These are phyloP conservation scores for Sapria himalayana DNA, from an alignment of 345 rosid genomes.

Conservation along the genomic window DNA sequence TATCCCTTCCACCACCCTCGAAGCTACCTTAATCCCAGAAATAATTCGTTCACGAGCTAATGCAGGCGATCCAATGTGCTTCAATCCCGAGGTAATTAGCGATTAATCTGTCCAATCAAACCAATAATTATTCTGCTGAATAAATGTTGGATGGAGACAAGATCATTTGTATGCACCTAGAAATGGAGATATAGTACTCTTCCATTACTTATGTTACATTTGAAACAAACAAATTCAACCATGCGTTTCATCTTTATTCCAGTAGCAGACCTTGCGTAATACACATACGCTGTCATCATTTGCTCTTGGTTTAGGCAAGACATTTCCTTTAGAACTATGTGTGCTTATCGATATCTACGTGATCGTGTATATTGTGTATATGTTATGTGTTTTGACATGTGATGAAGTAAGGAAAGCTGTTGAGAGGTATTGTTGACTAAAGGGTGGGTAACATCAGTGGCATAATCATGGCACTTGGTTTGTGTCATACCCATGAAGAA, in stretches of 20 bases:
- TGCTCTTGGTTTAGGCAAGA: no score
- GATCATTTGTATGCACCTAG: no score
- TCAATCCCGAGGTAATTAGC: slow-evolving; percentile 20
- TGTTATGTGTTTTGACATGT: background rate
- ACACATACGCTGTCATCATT: no score
- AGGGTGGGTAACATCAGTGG: slow-evolving; percentile 13
- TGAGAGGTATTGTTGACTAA: slow-evolving; percentile 67
- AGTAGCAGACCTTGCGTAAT: no score
- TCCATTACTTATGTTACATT: no score
- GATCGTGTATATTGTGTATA: no score
- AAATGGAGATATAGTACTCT: no score
- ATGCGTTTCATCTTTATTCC: no score
- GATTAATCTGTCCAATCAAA: slow-evolving; percentile 4
- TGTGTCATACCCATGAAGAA: slow-evolving; percentile 23
- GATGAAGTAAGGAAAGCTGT: slow-evolving; percentile 16
- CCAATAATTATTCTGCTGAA: background rate
- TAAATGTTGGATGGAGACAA: background rate
- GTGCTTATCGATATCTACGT: no score
- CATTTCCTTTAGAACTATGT: no score
- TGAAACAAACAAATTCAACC: no score
- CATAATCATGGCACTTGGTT: slow-evolving; percentile 61
- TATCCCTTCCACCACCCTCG: slow-evolving; percentile 8
- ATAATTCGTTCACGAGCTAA: slow-evolving; percentile 5
- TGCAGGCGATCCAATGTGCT: slow-evolving; percentile 7
- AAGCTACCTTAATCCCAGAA: slow-evolving; percentile 7